Evolutionary conservation across 306 rosid species (phyloP).

Genomic region (Vigna trinervia): DNA sequence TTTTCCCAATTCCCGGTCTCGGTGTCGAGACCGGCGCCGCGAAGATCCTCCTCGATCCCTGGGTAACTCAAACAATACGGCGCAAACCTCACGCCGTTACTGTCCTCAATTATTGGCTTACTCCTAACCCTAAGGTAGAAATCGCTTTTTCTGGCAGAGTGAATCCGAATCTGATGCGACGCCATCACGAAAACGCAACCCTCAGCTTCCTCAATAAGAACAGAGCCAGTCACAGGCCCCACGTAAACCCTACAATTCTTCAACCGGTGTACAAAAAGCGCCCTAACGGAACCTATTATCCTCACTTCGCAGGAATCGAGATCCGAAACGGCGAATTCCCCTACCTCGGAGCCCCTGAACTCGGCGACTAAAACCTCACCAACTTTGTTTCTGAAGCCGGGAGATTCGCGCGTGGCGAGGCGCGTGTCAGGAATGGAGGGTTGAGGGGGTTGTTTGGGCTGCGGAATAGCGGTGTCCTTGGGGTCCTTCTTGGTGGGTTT

Average conservation of each 20-base stretch:
- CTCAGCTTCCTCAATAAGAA: constrained; percentile 78
- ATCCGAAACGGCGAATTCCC: constrained; percentile 80
- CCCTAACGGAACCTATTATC: constrained; percentile 68
- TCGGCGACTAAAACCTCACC: constrained; percentile 57
- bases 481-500: constrained; percentile 59
- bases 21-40: constrained; percentile 55
- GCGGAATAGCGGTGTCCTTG: constrained; percentile 15
- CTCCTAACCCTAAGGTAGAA: constrained; percentile 91
- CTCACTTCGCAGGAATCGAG: constrained; percentile 89
- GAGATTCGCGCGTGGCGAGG: constrained; percentile 57
- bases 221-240: constrained; percentile 73
- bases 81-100: constrained; percentile 67
- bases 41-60: constrained; percentile 77
- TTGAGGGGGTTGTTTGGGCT: constrained; percentile 38
- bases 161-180: constrained; percentile 91
- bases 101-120: constrained; percentile 84
- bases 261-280: constrained; percentile 72
- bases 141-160: constrained; percentile 63
- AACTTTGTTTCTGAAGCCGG: constrained; percentile 62
- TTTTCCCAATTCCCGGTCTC: constrained; percentile 85
- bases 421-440: constrained; percentile 1
- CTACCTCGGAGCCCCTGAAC: constrained; percentile 62
- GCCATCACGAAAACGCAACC: constrained; percentile 70
- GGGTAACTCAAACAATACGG: constrained; percentile 75
- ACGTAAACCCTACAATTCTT: constrained; percentile 67